These are phyloP conservation scores for Gossypium herbaceum DNA, from an alignment of 345 rosid species.

Conservation along the genomic window DNA sequence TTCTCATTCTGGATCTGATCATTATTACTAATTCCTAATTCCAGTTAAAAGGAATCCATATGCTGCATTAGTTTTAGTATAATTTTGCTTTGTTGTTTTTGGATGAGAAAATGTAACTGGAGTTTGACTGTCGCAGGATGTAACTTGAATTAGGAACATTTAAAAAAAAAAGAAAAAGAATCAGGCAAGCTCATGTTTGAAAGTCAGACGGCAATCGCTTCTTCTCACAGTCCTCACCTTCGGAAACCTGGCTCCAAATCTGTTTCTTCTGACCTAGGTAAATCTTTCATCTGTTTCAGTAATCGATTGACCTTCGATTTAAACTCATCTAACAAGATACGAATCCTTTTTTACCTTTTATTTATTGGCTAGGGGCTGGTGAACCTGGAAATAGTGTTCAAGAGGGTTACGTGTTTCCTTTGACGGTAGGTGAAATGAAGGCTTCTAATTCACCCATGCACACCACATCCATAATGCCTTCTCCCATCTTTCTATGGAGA, in stretches of 20 bases:
- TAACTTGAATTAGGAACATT: background rate
- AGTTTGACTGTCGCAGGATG: conserved; percentile 8
- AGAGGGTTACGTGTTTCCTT: conserved; percentile 32
- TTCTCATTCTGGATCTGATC: conserved; percentile 12
- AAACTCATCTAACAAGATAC: background rate
- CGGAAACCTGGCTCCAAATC: conserved; percentile 77
- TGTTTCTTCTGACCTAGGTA: conserved; percentile 60
- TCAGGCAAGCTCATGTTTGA: conserved; percentile 47
- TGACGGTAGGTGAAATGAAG: conserved; percentile 48
- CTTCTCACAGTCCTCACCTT: conserved; percentile 61
- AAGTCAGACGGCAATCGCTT: conserved; percentile 42
- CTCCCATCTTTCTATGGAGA: conserved; percentile 83
- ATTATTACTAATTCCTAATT: background rate
- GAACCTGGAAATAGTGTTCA: conserved; percentile 46
- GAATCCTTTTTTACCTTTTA: background rate
- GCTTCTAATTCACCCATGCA: conserved; percentile 39
- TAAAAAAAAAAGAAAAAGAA: background rate
- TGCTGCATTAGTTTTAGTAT: background rate
- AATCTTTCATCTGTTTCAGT: background rate
- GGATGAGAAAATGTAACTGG: background rate
- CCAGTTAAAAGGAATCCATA: too few species aligned
- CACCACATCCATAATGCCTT: conserved; percentile 58
- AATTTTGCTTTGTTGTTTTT: background rate
- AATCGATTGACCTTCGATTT: conserved; percentile 1
- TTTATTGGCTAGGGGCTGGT: conserved; percentile 20